Evolutionary conservation across 495 filamentous ascomycete genomes (phyloP).

Genomic region (Neurospora sp.): DNA sequence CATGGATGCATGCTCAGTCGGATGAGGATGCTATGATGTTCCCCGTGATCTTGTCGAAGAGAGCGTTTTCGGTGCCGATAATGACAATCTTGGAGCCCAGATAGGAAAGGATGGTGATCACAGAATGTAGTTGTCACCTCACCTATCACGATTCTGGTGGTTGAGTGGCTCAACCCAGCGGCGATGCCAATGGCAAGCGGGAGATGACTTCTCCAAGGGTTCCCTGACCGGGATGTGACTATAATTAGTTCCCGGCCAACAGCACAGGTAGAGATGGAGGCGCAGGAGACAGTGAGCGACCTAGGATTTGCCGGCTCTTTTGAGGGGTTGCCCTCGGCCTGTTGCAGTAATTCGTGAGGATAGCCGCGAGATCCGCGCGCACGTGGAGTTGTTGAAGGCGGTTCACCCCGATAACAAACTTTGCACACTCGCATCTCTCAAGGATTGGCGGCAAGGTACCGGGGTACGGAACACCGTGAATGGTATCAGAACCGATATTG

Average conservation of each 20-base stretch:
- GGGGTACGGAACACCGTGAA: background rate
- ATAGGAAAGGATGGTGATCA: background rate
- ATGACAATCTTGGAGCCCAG: background rate
- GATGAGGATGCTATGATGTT: background rate
- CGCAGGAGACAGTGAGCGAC: background rate
- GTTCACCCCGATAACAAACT: background rate
- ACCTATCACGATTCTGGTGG: background rate
- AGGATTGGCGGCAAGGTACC: background rate
- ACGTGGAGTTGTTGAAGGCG: background rate
- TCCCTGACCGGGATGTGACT: background rate
- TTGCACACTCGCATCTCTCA: background rate
- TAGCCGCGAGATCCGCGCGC: background rate
- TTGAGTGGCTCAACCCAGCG: background rate
- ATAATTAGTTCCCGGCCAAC: background rate
- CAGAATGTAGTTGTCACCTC: background rate
- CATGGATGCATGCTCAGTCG: background rate
- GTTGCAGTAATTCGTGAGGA: background rate
- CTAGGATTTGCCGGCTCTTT: background rate
- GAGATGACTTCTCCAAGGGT: background rate
- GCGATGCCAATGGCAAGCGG: background rate
- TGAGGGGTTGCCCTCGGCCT: background rate
- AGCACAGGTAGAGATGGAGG: background rate
- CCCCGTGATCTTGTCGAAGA: background rate
- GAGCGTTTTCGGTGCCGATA: background rate
- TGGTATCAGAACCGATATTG: background rate